Evolutionary conservation across 345 rosid species (phyloP), one percentile per base, ranked within the genome.

Genomic region (Rubroshorea leprosula): DNA sequence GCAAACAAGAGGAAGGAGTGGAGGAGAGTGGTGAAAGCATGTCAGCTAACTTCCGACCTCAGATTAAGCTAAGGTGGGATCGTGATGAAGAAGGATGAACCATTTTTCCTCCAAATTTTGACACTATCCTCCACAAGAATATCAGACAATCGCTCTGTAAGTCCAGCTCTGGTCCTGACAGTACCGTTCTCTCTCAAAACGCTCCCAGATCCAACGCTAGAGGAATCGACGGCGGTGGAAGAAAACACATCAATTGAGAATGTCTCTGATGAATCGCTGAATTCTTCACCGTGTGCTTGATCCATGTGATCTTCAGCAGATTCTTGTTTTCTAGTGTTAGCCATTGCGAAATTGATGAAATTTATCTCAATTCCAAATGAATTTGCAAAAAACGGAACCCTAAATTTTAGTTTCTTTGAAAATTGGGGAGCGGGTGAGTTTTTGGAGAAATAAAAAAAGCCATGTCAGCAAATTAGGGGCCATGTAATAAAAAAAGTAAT

Each of bases 131-230:
- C 84, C 25, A 70, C 78, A 6, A 76, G 55, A n/a, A 72, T 63
- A 47, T 80, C 83, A 61, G 83, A 67, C 82, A 83, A 75, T 25
- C 86, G 76, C 72, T 80, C 90, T 68, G 87, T 55, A 51, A 76
- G 63, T 20, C 79, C 78, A 21, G 49, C 48, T 59, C 64, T 87
- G 24, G 25, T 53, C 58, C 73, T 64, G 45, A 68, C 25, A 38
- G n/a, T 46, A 26, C 58, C 57, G 31, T 21, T 17, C 9, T 49
- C 72, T 29, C 66, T 20, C 48, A 72, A 65, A 19, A 26, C 51
- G 27, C 55, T 35, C 5, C 67, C 66, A 62, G 89, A 83, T 80
- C 80, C 81, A 51, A 26, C 72, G 23, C 57, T 7, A 0, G 67
- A 68, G 41, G 66, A 51, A 56, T 66, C 82, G 5, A 27, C 72